Base-by-base conservation (phyloP, 257 asterid genomes). In the Thymus quinquecostatus region DNA sequence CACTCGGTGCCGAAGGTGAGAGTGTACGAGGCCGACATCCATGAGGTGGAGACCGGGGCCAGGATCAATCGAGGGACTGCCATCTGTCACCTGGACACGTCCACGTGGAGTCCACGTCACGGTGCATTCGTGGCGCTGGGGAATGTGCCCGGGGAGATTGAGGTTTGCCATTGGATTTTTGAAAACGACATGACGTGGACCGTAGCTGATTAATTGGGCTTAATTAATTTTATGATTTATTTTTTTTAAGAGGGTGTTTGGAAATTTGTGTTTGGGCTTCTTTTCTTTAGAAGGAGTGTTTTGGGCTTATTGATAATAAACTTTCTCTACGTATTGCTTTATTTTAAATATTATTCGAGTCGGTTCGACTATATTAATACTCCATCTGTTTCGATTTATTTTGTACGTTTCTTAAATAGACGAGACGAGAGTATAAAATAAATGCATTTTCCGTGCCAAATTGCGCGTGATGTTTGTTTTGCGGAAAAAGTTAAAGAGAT, bases 81-180 rank as follows among this genome's bases (percentile, higher is more conserved):
- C 63, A 85, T 93, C 13, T 93, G 98, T 72, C 97, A 93, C 55
- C 9, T 93, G 5, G 95, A 93, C 78, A 93, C 98, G 30, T 82
- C 95, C 33, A 32, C 91, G 8, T 93, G 98, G 97, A 89, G 95
- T 57, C 85, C 92, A 27, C 64, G 72, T 60, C 97, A 93, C 43
- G 95, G 89, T 1, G 97, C 98, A 34, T 93, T 93, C 73, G 30
- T 82, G 74, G 92, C 96, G 1, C 61, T 93, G 60, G 97, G 98
- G 70, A 81, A 78, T 0, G 80, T 78, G 1, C 98, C 98, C 0
- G 98, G 97, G 2, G 76, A 49, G 32, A 89, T 93, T 50, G 96
- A 93, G 78, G 97, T 93, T 0, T 93, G 98, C 78, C 98, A 93
- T 68, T 93, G 98, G 98, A 91, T 91, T 38, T 93, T 87, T 77